Evolutionary conservation across 768 basidiomycete species (phyloP).

Genomic region (Lactifluus volemus): DNA sequence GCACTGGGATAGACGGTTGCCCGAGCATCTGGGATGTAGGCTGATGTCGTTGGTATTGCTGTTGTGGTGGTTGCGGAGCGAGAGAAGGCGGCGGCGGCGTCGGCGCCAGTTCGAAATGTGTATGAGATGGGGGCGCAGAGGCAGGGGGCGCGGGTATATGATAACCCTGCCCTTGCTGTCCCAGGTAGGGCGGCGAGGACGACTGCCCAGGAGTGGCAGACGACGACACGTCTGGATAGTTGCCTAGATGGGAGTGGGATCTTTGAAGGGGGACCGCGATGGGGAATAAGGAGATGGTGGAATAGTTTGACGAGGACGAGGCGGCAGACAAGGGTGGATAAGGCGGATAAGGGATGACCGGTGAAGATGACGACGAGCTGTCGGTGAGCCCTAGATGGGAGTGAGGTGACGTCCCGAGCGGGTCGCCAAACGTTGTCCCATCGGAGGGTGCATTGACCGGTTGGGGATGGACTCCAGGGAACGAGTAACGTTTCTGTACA

Average conservation of each 20-base stretch:
- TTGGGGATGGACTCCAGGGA: constrained; percentile 2
- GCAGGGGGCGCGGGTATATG: constrained; percentile 5
- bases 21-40: background rate
- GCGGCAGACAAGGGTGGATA: background rate
- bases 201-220: background rate
- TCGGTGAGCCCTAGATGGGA: constrained; percentile 3
- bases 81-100: background rate
- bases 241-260: constrained; percentile 5
- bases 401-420: background rate
- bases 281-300: constrained; percentile 5
- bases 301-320: constrained; percentile 9
- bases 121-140: constrained; percentile 16
- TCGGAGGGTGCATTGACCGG: constrained; percentile 3
- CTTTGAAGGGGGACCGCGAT: constrained; percentile 4
- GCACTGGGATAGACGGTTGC: background rate
- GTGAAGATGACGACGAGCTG: background rate
- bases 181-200: background rate
- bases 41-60: background rate
- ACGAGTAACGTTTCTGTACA: constrained; percentile 9
- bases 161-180: constrained; percentile 4
- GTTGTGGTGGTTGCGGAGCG: background rate
- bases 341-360: constrained; percentile 1
- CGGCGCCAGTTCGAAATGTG: constrained; percentile 13
- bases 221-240: constrained; percentile 1
- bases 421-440: constrained; percentile 1